Conservation (phyloP, 768 basidiomycete genomes). For the Amanita polypyramis region DNA sequence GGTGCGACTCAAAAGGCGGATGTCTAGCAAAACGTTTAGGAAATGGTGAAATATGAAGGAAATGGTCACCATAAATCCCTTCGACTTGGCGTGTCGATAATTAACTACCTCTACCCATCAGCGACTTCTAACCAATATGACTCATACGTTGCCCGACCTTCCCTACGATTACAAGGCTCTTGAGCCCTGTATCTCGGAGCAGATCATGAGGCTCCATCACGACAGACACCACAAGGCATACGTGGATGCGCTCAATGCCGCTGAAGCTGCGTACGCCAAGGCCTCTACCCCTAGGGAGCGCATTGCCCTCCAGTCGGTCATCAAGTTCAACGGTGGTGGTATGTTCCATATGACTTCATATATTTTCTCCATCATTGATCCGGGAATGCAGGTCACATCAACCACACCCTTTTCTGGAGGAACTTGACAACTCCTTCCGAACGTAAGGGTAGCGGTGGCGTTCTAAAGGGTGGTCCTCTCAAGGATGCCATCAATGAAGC, state of each 20-base stretch:
- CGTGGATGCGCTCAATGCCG: conserved; percentile 85
- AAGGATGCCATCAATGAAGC: conserved; percentile 49
- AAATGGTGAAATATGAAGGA: background rate
- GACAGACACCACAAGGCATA: conserved; percentile 93
- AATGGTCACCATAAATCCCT: background rate
- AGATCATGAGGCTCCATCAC: conserved; percentile 96
- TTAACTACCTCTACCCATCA: background rate
- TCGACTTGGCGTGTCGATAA: background rate
- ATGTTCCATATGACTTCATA: conserved; percentile 16
- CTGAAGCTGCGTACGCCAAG: conserved; percentile 67
- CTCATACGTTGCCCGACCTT: conserved; percentile 58
- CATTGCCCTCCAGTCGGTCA: conserved; percentile 79
- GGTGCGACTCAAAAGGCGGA: background rate
- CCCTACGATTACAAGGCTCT: conserved; percentile 81
- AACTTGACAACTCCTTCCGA: conserved; percentile 66
- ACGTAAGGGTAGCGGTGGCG: conserved; percentile 51
- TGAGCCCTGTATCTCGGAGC: conserved; percentile 79
- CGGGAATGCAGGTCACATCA: conserved; percentile 60
- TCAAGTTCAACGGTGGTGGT: conserved; percentile 98
- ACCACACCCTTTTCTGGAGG: conserved; percentile 94
- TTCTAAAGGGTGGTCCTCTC: conserved; percentile 52
- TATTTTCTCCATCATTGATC: background rate
- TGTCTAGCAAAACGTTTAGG: background rate
- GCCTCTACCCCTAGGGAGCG: conserved; percentile 63
- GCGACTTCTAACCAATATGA: conserved; percentile 16